Conservation (phyloP, 1,139 yeast genomes). For the Protomyces macrosporus region DNA sequence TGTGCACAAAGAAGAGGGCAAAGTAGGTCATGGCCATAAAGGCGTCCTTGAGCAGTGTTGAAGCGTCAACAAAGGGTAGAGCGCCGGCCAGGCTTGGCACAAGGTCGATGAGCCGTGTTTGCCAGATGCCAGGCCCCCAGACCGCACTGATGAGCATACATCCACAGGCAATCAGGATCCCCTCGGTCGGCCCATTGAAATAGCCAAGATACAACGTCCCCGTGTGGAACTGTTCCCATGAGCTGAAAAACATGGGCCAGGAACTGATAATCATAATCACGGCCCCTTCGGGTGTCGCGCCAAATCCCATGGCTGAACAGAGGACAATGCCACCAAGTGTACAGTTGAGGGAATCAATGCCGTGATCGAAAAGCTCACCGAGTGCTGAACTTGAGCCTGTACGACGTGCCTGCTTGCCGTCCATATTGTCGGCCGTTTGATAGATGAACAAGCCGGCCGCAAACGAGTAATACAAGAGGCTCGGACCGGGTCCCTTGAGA, state of each 20-base stretch:
- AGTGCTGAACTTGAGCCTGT: conserved; percentile 74
- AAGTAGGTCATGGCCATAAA: conserved; percentile 7
- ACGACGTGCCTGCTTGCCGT: conserved; percentile 73
- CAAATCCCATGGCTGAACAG: conserved; percentile 43
- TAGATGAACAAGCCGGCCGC: conserved; percentile 69
- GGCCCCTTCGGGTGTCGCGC: conserved; percentile 41
- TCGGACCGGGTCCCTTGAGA: conserved; percentile 50
- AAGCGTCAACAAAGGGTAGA: not conserved
- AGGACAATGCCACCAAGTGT: conserved; percentile 43
- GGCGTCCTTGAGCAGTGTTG: not conserved
- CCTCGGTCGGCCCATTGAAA: conserved; percentile 78
- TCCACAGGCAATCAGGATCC: conserved; percentile 55
- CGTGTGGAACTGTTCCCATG: conserved; percentile 63
- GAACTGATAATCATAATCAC: conserved; percentile 60
- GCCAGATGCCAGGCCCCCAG: conserved; percentile 60
- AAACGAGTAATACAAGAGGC: conserved; percentile 62
- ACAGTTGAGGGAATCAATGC: conserved; percentile 70
- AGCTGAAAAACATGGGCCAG: conserved; percentile 49
- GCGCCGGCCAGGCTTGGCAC: not conserved
- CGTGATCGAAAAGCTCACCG: conserved; percentile 64
- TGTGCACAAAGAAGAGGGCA: conserved; percentile 34
- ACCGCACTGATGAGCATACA: conserved; percentile 56
- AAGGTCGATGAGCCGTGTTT: conserved; percentile 36
- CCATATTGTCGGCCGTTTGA: conserved; percentile 76
- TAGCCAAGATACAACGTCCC: conserved; percentile 62